Base-by-base conservation (phyloP, 164 flowering plant genomes). In the Stephania yunnanensis region DNA sequence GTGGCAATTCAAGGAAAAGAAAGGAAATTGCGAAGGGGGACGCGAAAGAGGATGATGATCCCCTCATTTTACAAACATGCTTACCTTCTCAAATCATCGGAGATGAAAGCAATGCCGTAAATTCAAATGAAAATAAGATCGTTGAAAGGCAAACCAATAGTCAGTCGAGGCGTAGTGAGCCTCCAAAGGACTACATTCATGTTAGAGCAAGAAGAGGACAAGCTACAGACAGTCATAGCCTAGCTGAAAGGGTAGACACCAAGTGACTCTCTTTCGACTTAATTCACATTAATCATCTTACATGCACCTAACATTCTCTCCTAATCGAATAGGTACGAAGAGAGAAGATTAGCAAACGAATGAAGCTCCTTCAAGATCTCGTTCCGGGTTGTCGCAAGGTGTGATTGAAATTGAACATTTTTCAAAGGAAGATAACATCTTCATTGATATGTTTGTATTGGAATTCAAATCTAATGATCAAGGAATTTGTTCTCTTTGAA, bases 381-480 rank as follows among this genome's bases (percentile, higher is more conserved):
- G 97, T 92, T 36, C 97, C 97, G 46, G 94, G 94, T 42, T 92
- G 97, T 75, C 83, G 87, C 69, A 92, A 92, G 91, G 97, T 92
- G 94, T 92, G 76, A 7, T 30, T 8, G 53, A 48, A 2, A 8
- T 15, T 10, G 42, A 50, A 50, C 55, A 50, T 9, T 50, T 50
- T 15, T 50, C 42, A 4, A 4, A 36, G 42, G 42, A 36, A 4
- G 42, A 36, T 36, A 36, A 36, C 42, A 36, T 36, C 42, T 36
- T 4, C 4, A 36, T 36, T 4, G 4, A 36, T 36, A 36, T 36
- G 42, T 36, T 36, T 36, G 42, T 36, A 1, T 36, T 50, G 15
- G 4, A 50, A 50, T 50, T 7, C 53, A 48, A 8, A 12, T 7
- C 53, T 8, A 48, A 8, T 12, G 53, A 48, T 48, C 10, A 8